Conservation (phyloP, 1,284 basidiomycete genomes). For the Singerocomus inundabilis region DNA sequence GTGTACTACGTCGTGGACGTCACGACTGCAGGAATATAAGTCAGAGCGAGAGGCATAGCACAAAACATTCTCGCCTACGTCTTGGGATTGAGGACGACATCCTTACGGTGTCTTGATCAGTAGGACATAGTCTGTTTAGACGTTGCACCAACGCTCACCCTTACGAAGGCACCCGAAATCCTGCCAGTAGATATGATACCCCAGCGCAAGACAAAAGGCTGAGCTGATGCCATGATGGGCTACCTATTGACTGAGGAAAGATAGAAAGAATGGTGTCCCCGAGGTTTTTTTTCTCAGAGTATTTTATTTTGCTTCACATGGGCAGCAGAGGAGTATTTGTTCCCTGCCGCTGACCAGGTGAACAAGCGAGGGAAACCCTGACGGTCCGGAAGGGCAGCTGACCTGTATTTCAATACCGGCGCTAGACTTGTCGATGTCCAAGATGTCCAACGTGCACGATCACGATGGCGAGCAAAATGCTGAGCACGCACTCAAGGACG, state of each 20-base stretch:
- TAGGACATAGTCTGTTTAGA: neutral
- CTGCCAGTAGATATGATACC: slow-evolving; percentile 55
- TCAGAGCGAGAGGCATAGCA: neutral
- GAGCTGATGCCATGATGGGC: slow-evolving; percentile 20
- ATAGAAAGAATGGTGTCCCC: slow-evolving; percentile 1
- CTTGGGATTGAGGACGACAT: slow-evolving; percentile 47
- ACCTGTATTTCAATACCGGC: neutral
- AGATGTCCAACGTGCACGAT: slow-evolving; percentile 7
- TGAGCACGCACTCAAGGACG: slow-evolving; percentile 34
- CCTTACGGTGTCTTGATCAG: slow-evolving; percentile 35
- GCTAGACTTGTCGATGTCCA: neutral
- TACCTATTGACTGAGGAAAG: neutral
- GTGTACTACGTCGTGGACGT: slow-evolving; percentile 73
- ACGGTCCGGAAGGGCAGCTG: slow-evolving; percentile 9
- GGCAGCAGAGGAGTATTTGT: neutral
- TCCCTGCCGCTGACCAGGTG: slow-evolving; percentile 9
- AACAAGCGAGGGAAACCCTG: neutral
- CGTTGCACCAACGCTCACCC: slow-evolving; percentile 29
- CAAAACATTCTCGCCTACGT: slow-evolving; percentile 35
- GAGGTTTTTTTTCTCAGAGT: slow-evolving; percentile 2
- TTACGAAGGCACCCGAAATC: slow-evolving; percentile 47
- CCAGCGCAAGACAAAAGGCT: slow-evolving; percentile 47
- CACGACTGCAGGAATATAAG: slow-evolving; percentile 47
- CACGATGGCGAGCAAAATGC: slow-evolving; percentile 37
- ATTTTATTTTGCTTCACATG: slow-evolving; percentile 7